Conservation (phyloP, 2,329 filamentous ascomycete species). For the Sphaerulina vaccinii region DNA sequence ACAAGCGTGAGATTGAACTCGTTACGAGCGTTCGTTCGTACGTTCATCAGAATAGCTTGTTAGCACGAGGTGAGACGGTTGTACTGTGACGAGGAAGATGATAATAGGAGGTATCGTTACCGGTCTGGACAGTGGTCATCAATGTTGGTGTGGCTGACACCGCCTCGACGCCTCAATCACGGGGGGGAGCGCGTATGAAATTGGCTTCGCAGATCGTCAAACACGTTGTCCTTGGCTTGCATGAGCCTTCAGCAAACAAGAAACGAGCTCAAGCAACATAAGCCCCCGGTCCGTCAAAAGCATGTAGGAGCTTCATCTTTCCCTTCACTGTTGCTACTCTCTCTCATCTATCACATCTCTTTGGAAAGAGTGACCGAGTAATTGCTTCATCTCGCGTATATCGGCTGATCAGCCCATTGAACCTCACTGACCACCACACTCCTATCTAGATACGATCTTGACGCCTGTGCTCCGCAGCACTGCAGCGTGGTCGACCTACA, state of each 20-base stretch:
- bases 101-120: too few species aligned
- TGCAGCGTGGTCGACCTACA: not conserved
- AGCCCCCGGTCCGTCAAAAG: not conserved
- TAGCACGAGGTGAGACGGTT: too few species aligned
- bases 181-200: not conserved
- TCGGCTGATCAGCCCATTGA: not conserved
- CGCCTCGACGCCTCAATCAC: not conserved
- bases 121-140: too few species aligned
- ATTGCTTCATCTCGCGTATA: not conserved
- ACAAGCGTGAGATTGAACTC: not conserved
- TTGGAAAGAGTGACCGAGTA: not conserved
- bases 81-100: too few species aligned
- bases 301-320: not conserved
- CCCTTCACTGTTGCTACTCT: not conserved
- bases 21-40: too few species aligned
- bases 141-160: too few species aligned
- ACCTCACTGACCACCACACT: not conserved
- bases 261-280: constrained; percentile 6
- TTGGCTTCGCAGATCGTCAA: constrained; percentile 9
- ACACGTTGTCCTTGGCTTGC: constrained; percentile 4
- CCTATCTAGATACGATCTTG: not conserved
- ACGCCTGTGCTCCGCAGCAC: not conserved
- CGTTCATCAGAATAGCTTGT: too few species aligned
- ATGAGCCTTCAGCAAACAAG: constrained; percentile 9
- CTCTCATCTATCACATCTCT: not conserved